These are phyloP conservation scores for Podosphaera leucotricha DNA, from an alignment of 2,329 filamentous ascomycete genomes.

Conservation along the genomic window DNA sequence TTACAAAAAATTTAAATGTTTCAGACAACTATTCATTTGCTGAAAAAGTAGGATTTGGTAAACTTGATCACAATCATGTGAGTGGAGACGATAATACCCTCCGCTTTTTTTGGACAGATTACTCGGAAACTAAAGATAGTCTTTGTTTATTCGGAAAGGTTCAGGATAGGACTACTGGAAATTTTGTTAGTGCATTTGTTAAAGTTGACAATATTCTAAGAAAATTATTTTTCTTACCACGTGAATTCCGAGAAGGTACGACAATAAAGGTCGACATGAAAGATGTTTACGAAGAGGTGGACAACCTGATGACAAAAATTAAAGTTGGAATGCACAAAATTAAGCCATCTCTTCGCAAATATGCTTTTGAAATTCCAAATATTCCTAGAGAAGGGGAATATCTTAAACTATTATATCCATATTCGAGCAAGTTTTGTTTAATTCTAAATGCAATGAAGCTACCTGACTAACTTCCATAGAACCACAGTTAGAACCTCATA, in stretches of 20 bases:
- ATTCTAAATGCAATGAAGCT: not conserved
- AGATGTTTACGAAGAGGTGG: constrained; percentile 78
- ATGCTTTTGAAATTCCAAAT: constrained; percentile 75
- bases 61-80: constrained; percentile 63
- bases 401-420: constrained; percentile 87
- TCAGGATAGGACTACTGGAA: constrained; percentile 58
- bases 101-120: constrained; percentile 93
- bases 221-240: constrained; percentile 81
- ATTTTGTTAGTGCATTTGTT: constrained; percentile 77
- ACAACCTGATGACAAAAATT: constrained; percentile 66
- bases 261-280: constrained; percentile 63
- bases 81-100: constrained; percentile 83
- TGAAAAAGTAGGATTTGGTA: constrained; percentile 45
- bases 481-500: constrained; percentile 42
- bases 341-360: constrained; percentile 73
- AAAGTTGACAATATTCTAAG: constrained; percentile 87
- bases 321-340: constrained; percentile 81
- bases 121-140: constrained; percentile 74
- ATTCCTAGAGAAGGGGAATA: constrained; percentile 81
- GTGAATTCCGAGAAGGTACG: constrained; percentile 46
- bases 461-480: constrained; percentile 20
- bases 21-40: constrained; percentile 48
- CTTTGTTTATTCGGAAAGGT: constrained; percentile 93
- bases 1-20: constrained; percentile 70
- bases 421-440: constrained; percentile 37